Percentiles rank a stretch among this genome's conserved stretches.
phyloP scores from a whole-genome alignment of 495 filamentous ascomycete genomes.

The Glarea lozoyensis region DNA sequence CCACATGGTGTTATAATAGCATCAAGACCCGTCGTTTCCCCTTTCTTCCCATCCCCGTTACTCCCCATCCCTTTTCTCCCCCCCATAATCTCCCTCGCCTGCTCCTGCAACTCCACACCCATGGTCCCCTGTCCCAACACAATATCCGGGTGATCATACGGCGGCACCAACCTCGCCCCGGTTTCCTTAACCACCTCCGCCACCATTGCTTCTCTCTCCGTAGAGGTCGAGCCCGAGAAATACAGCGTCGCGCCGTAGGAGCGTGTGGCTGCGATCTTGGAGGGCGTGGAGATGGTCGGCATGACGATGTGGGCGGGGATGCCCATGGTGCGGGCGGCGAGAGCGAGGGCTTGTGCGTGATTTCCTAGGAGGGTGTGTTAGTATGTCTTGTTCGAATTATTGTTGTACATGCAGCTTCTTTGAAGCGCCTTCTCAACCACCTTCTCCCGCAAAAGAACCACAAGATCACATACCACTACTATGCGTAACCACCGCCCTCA shows the following conservation, averaged over 20 bases:
- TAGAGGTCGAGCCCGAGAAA: constrained; percentile 71
- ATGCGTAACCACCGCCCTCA: constrained; percentile 81
- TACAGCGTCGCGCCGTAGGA: constrained; percentile 69
- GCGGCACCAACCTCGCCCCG: constrained; percentile 70
- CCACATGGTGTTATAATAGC: constrained; percentile 82
- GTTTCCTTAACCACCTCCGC: constrained; percentile 55
- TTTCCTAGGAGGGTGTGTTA: constrained; percentile 54
- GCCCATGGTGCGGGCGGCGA: constrained; percentile 59
- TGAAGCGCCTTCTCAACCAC: constrained; percentile 3
- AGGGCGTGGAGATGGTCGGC: constrained; percentile 71
- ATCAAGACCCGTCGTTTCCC: constrained; percentile 38
- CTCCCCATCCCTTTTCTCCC: not conserved
- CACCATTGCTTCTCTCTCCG: constrained; percentile 74
- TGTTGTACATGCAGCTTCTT: too few species aligned
- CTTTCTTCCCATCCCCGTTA: constrained; percentile 2
- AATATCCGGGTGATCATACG: constrained; percentile 86
- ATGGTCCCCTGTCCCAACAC: constrained; percentile 88
- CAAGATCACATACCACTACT: constrained; percentile 58
- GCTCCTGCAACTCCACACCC: constrained; percentile 70
- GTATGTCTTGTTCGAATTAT: too few species aligned
- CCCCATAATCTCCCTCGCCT: constrained; percentile 40
- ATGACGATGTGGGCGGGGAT: constrained; percentile 78
- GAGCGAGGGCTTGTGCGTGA: constrained; percentile 88
- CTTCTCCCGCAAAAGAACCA: not conserved
- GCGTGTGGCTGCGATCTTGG: constrained; percentile 76